Evolutionary conservation across 2,329 filamentous ascomycete genomes (phyloP).

Genomic region (Pseudogymnoascus verrucosus): DNA sequence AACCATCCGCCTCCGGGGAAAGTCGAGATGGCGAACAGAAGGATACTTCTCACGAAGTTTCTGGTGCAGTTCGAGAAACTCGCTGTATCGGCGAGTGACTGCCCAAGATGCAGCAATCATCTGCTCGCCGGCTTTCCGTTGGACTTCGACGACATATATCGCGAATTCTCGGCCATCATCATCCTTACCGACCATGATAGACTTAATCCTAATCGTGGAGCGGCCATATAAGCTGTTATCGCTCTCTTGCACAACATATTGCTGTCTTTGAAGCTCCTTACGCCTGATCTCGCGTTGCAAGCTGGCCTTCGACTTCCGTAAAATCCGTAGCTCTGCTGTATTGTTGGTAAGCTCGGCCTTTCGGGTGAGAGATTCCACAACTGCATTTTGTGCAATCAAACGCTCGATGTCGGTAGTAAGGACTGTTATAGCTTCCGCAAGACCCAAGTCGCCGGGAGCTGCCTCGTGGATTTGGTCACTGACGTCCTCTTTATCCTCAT

Average conservation of each 20-base stretch:
- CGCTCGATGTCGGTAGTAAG: constrained; percentile 89
- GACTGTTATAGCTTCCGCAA: constrained; percentile 84
- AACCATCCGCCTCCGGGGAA: constrained; percentile 83
- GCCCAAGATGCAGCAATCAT: constrained; percentile 96
- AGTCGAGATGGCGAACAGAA: constrained; percentile 82
- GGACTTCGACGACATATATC: constrained; percentile 87
- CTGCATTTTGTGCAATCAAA: constrained; percentile 75
- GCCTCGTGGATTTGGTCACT: constrained; percentile 87
- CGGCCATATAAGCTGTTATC: constrained; percentile 95
- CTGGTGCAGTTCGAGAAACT: constrained; percentile 94
- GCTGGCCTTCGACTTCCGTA: constrained; percentile 90
- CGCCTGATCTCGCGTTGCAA: constrained; percentile 84
- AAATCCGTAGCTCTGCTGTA: constrained; percentile 80
- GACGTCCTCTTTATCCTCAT: constrained; percentile 47
- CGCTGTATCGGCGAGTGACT: constrained; percentile 87
- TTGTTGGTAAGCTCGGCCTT: constrained; percentile 98
- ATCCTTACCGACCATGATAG: constrained; percentile 84
- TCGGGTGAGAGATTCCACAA: constrained; percentile 81
- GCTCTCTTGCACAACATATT: constrained; percentile 95
- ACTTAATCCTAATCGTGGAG: constrained; percentile 81
- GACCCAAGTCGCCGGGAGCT: constrained; percentile 83
- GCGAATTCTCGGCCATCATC: constrained; percentile 91
- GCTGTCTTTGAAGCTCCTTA: constrained; percentile 91
- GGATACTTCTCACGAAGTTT: constrained; percentile 76
- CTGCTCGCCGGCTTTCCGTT: constrained; percentile 81